A percentile compares a stretch with the other conserved stretches of the same genome.
phyloP scores from a whole-genome alignment of 2,329 filamentous ascomycete species.

The Penicillium brevicompactum region DNA sequence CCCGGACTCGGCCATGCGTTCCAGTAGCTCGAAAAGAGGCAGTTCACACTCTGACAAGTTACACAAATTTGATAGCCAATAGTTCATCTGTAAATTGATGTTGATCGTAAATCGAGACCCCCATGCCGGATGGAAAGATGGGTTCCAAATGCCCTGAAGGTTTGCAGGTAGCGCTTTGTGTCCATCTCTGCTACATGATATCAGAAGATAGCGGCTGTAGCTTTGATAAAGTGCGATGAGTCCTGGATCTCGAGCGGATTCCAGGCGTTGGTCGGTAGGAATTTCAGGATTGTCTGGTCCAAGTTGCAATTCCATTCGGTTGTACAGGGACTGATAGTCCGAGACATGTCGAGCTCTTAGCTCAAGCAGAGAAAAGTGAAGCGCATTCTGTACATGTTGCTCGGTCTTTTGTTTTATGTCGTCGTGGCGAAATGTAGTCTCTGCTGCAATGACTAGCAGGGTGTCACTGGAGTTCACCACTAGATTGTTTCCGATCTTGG shows the following conservation, averaged over 20 bases:
- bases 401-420: constrained; percentile 28
- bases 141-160: constrained; percentile 60
- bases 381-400: constrained; percentile 30
- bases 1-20: constrained; percentile 43
- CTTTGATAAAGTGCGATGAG: constrained; percentile 58
- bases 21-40: constrained; percentile 47
- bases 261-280: constrained; percentile 34
- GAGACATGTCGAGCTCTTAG: constrained; percentile 34
- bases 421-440: constrained; percentile 42
- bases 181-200: constrained; percentile 55
- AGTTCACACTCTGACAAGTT: constrained; percentile 48
- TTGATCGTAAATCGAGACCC: constrained; percentile 60
- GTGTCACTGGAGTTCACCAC: constrained; percentile 40
- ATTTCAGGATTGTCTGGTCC: constrained; percentile 22
- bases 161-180: constrained; percentile 55
- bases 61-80: constrained; percentile 59
- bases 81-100: constrained; percentile 65
- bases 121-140: constrained; percentile 53
- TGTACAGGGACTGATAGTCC: constrained; percentile 38
- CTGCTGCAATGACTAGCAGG: constrained; percentile 42
- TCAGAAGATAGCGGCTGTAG: constrained; percentile 57
- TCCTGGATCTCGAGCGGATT: constrained; percentile 49
- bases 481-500: constrained; percentile 38
- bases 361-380: constrained; percentile 20
- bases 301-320: constrained; percentile 34